phyloP scores from a whole-genome alignment of 2,329 filamentous ascomycete species.

The Alternaria panax region DNA sequence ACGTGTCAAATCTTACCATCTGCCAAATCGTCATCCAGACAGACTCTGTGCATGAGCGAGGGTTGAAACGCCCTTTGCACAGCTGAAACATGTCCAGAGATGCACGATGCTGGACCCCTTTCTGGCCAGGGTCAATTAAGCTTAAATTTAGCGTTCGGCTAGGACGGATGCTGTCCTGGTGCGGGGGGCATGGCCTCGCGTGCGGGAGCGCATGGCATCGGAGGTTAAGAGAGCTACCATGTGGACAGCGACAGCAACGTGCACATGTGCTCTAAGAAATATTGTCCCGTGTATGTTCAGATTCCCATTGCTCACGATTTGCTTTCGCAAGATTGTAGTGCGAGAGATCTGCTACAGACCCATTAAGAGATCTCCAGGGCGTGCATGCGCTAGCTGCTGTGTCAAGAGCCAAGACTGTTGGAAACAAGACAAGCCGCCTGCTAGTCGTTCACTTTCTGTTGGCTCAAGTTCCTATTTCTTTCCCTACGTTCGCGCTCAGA shows the following conservation, averaged over 20 bases:
- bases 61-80: not conserved
- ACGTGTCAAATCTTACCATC: not conserved
- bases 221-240: slow-evolving; percentile 1
- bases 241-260: slow-evolving; percentile 5
- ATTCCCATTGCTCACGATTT: not conserved
- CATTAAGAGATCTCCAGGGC: slow-evolving; percentile 18
- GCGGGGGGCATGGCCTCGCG: slow-evolving; percentile 19
- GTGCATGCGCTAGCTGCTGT: slow-evolving; percentile 23
- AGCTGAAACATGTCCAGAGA: not conserved
- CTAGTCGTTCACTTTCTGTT: not conserved
- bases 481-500: slow-evolving; percentile 15
- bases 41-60: not conserved
- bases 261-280: not conserved
- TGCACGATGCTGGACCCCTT: slow-evolving; percentile 1
- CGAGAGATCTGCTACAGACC: slow-evolving; percentile 7
- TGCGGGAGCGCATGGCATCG: not conserved
- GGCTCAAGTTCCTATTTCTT: slow-evolving; percentile 7
- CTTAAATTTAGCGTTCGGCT: slow-evolving; percentile 26
- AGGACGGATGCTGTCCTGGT: slow-evolving; percentile 13
- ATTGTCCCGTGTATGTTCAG: not conserved
- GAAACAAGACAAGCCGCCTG: slow-evolving; percentile 16
- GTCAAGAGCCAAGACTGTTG: slow-evolving; percentile 33
- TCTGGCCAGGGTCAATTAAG: slow-evolving; percentile 22
- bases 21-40: not conserved
- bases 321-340: not conserved